phyloP scores from a whole-genome alignment of 208 protist genomes.

The Leishmania turanica region DNA sequence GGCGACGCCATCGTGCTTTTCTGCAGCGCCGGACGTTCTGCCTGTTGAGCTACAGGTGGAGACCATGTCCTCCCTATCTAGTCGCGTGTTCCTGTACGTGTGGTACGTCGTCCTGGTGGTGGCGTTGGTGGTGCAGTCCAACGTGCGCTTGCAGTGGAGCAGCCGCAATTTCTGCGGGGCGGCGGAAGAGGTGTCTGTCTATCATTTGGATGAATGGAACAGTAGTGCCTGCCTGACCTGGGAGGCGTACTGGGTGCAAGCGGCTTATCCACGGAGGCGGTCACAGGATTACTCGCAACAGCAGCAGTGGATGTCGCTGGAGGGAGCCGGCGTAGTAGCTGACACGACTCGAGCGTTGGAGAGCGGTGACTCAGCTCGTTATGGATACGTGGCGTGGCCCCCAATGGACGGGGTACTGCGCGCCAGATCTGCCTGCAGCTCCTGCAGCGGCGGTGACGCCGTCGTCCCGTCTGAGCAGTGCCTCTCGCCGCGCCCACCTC shows the following conservation, averaged over 20 bases:
- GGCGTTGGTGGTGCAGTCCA: conserved; percentile 59
- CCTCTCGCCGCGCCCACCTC: not conserved
- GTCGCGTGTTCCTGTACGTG: conserved; percentile 56
- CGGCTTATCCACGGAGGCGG: not conserved
- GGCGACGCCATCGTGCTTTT: not conserved
- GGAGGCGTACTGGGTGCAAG: conserved; percentile 33
- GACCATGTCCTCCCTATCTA: conserved; percentile 60
- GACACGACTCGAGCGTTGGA: not conserved
- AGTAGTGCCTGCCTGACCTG: conserved; percentile 37
- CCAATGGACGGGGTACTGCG: not conserved
- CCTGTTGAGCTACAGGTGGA: conserved; percentile 72
- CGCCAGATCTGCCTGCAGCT: not conserved
- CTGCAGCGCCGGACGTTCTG: not conserved
- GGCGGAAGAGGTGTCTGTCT: conserved; percentile 35
- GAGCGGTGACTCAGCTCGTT: not conserved
- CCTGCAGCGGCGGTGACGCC: not conserved
- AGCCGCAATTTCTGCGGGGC: conserved; percentile 61
- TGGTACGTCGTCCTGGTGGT: conserved; percentile 72
- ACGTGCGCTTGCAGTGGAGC: conserved; percentile 67
- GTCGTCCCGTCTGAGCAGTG: not conserved
- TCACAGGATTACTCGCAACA: not conserved
- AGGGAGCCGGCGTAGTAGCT: not conserved
- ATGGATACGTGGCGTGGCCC: conserved; percentile 6
- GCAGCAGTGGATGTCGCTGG: not conserved
- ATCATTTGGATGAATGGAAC: conserved; percentile 56